Conservation (phyloP, 2,329 filamentous ascomycete species). For the Penicillium rolfsii region DNA sequence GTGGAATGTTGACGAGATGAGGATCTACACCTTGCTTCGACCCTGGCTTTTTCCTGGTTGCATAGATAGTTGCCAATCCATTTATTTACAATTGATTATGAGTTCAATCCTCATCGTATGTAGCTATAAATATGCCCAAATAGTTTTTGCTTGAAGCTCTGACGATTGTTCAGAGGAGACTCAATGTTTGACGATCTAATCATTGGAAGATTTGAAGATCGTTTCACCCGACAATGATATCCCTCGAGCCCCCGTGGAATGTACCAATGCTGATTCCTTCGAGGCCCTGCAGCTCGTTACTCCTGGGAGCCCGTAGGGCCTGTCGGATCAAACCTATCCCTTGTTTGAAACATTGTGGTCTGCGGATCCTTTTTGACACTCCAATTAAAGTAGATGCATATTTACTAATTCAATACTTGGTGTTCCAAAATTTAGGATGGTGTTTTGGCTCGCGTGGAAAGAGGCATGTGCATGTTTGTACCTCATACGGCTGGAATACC, state of each 20-base stretch:
- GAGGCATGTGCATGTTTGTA: neutral
- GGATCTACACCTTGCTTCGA: neutral
- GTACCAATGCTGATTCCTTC: neutral
- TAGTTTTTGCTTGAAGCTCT: neutral
- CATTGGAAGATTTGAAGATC: neutral
- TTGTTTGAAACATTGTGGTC: slow-evolving; percentile 8
- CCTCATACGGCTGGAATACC: neutral
- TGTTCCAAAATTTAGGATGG: neutral
- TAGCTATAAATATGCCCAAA: neutral
- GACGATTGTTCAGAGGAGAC: too few relatives aligned
- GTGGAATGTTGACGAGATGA: slow-evolving; percentile 11
- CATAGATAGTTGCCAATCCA: neutral
- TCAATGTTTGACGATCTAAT: too few relatives aligned
- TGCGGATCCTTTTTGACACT: neutral
- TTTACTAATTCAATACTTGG: neutral
- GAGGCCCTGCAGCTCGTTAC: neutral
- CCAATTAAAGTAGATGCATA: neutral
- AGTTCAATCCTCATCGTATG: neutral
- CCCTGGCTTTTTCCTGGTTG: neutral
- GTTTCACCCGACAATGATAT: neutral
- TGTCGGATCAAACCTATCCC: slow-evolving; percentile 9
- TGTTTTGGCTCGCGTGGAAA: neutral
- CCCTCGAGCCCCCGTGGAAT: slow-evolving; percentile 14
- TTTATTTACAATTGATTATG: neutral
- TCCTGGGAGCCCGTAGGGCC: neutral